These are phyloP conservation scores for Phalaenopsis hybrid DNA, from an alignment of 116 monocot genomes.

Conservation along the genomic window DNA sequence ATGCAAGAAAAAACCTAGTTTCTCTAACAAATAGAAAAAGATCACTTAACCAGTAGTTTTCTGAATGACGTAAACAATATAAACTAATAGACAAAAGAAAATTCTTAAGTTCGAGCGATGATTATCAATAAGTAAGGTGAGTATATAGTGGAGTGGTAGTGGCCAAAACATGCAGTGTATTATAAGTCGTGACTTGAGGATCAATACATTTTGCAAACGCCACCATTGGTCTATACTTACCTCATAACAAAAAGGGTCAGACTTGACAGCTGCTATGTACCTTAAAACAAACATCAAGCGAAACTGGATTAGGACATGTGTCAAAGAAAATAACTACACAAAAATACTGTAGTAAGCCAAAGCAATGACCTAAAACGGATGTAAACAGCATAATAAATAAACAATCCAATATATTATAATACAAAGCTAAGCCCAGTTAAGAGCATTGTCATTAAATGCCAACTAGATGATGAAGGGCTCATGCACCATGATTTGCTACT, in stretches of 20 bases:
- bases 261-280: conserved; percentile 92
- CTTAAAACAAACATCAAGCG: conserved; percentile 25
- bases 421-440: too few relatives aligned
- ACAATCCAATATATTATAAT: too few relatives aligned
- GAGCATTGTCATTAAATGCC: too few relatives aligned
- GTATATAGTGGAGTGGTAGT: neutral
- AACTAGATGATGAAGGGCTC: too few relatives aligned
- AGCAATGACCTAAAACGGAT: neutral
- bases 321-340: neutral
- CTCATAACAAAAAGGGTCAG: conserved; percentile 94
- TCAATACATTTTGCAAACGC: neutral
- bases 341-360: neutral
- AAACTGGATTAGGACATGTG: neutral
- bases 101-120: neutral
- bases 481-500: too few relatives aligned
- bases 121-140: neutral
- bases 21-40: neutral
- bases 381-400: neutral
- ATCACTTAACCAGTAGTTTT: neutral
- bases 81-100: neutral
- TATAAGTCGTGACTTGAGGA: neutral
- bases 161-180: neutral
- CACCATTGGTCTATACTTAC: conserved; percentile 20
- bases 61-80: neutral
- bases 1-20: neutral